Conservation (phyloP, 2,329 filamentous ascomycete genomes). For the Pseudocercospora pini-densiflorae region DNA sequence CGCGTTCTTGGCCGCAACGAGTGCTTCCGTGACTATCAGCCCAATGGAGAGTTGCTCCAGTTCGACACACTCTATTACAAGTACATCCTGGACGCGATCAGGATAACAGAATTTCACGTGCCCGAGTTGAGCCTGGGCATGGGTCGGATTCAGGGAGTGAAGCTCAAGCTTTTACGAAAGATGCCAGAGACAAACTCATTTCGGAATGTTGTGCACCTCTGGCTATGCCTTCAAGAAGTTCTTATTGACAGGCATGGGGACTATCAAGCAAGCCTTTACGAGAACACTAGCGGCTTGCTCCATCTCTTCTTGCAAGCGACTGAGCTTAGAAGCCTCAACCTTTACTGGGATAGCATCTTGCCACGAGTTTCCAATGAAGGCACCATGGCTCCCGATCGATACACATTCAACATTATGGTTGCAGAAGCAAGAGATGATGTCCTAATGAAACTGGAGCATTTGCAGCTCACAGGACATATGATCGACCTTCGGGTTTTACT, state of each 20-base stretch:
- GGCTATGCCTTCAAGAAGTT: background rate
- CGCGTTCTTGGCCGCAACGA: background rate
- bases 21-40: background rate
- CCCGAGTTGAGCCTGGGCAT: background rate
- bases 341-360: background rate
- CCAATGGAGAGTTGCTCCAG: background rate
- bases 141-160: background rate
- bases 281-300: background rate
- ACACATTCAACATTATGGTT: background rate
- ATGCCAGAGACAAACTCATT: background rate
- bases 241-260: background rate
- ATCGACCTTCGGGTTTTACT: background rate
- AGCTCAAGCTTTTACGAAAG: background rate
- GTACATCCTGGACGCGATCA: background rate
- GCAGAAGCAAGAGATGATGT: background rate
- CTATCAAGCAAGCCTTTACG: background rate
- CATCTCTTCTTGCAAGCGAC: background rate
- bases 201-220: background rate
- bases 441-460: background rate
- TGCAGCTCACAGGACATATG: background rate
- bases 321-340: background rate
- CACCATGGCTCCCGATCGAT: background rate
- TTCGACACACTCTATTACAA: background rate
- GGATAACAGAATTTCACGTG: background rate
- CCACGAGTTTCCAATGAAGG: background rate